Evolutionary conservation across 805 yeast genomes (phyloP).

Genomic region (Starmerella bombi): DNA sequence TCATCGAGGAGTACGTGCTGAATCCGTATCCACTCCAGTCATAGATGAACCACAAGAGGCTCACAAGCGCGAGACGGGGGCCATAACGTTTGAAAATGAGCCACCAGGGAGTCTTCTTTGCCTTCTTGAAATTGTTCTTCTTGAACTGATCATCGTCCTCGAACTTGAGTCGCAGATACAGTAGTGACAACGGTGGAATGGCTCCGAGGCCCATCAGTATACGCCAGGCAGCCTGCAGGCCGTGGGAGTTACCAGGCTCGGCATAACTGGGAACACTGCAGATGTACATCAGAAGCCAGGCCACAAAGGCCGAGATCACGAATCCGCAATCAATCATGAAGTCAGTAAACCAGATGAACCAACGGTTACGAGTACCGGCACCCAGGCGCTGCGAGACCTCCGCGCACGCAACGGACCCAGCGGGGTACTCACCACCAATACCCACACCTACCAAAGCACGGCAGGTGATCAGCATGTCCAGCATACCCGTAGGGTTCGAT

Average conservation of each 20-base stretch:
- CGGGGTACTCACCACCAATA: constrained; percentile 91
- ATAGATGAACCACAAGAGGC: constrained; percentile 80
- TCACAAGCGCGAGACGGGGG: constrained; percentile 57
- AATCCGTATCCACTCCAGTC: constrained; percentile 82
- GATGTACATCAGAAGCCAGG: constrained; percentile 75
- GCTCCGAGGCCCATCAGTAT: constrained; percentile 82
- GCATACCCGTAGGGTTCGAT: constrained; percentile 51
- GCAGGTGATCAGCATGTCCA: constrained; percentile 70
- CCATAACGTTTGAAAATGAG: constrained; percentile 67
- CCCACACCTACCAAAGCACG: constrained; percentile 83
- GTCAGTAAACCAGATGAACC: constrained; percentile 80
- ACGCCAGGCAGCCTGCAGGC: constrained; percentile 82
- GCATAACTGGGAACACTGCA: constrained; percentile 34
- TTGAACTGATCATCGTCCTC: constrained; percentile 59
- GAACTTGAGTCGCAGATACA: constrained; percentile 63
- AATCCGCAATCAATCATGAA: constrained; percentile 79
- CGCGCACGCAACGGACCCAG: constrained; percentile 86
- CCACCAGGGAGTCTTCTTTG: constrained; percentile 44
- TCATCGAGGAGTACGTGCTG: constrained; percentile 67
- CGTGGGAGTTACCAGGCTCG: constrained; percentile 29
- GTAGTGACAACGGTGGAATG: constrained; percentile 66
- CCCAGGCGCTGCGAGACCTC: constrained; percentile 74
- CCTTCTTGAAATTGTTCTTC: constrained; percentile 50
- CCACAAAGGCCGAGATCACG: constrained; percentile 71
- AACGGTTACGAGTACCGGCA: constrained; percentile 75